Conservation (phyloP, 225 moss, liverwort and hornwort genomes). For the Lunularia cruciata region DNA sequence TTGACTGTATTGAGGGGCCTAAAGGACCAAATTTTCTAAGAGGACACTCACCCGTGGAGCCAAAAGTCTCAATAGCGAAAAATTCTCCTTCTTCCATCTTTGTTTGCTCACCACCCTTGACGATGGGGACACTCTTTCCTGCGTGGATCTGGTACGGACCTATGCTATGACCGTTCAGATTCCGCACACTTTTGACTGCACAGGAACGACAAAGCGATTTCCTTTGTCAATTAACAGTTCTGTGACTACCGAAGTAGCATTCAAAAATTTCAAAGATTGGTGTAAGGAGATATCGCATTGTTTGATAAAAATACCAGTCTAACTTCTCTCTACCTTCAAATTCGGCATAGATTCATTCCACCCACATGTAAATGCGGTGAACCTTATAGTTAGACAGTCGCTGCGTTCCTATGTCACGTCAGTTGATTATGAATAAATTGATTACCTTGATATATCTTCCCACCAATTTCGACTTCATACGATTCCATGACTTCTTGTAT, state of each 20-base stretch:
- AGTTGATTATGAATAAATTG: too few species aligned
- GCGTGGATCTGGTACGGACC: conserved; percentile 92
- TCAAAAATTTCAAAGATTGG: too few species aligned
- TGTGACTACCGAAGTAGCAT: too few species aligned
- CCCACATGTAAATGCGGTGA: too few species aligned
- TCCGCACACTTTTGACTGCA: conserved; percentile 86
- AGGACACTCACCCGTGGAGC: conserved; percentile 62
- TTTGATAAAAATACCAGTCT: too few species aligned
- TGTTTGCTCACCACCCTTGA: conserved; percentile 90
- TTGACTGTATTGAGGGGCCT: too few species aligned
- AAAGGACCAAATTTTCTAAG: background rate
- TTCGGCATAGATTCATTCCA: too few species aligned
- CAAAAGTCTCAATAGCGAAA: conserved; percentile 87
- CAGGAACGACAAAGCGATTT: conserved; percentile 8
- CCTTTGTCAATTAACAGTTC: too few species aligned
- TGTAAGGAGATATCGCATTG: too few species aligned
- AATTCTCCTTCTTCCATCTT: conserved; percentile 99
- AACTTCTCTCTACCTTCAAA: too few species aligned
- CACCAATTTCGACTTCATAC: conserved; percentile 92
- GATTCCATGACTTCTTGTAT: conserved; percentile 98
- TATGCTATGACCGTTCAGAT: conserved; percentile 88
- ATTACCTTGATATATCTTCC: conserved; percentile 79
- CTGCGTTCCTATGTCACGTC: too few species aligned
- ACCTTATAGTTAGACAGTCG: too few species aligned
- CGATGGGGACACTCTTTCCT: conserved; percentile 85